Conservation (phyloP, 2,329 filamentous ascomycete species). For the Plectosphaerella cucumerina region DNA sequence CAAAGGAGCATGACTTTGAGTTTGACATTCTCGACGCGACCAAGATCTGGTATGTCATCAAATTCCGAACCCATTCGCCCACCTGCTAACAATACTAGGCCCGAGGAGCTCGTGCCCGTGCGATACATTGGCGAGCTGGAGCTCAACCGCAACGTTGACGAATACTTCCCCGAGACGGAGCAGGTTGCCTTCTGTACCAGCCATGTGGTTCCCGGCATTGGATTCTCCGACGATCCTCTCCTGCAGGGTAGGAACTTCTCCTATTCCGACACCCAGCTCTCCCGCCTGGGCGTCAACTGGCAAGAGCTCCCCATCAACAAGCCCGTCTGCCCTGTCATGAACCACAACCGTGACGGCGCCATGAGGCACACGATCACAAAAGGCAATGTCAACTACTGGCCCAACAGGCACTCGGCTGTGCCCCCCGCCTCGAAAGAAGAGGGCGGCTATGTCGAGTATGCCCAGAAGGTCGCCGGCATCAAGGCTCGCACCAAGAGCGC, state of each 20-base stretch:
- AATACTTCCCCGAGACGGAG: slow-evolving; percentile 79
- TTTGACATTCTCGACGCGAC: slow-evolving; percentile 84
- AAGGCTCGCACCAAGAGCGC: slow-evolving; percentile 65
- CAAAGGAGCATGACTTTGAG: slow-evolving; percentile 70
- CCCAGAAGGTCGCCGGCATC: slow-evolving; percentile 61
- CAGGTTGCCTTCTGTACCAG: slow-evolving; percentile 79
- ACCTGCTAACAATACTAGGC: slow-evolving; percentile 21
- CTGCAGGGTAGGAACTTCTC: slow-evolving; percentile 69
- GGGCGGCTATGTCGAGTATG: slow-evolving; percentile 66
- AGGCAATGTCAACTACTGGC: slow-evolving; percentile 75
- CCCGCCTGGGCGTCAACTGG: slow-evolving; percentile 69
- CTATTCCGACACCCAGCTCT: slow-evolving; percentile 65
- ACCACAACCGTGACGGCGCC: slow-evolving; percentile 71
- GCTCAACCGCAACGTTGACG: slow-evolving; percentile 74
- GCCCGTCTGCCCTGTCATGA: slow-evolving; percentile 71
- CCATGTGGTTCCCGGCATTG: slow-evolving; percentile 75
- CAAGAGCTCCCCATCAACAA: slow-evolving; percentile 74
- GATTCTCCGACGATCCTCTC: slow-evolving; percentile 72
- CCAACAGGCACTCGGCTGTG: slow-evolving; percentile 61
- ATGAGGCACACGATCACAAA: slow-evolving; percentile 70
- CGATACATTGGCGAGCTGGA: slow-evolving; percentile 76
- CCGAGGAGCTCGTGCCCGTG: slow-evolving; percentile 70
- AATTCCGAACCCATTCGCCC: too few species aligned
- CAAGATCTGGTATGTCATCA: slow-evolving; percentile 59
- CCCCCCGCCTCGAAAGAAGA: slow-evolving; percentile 60